Evolutionary conservation across 108 stramenopile species (phyloP).

Genomic region (Chaetoceros tenuissimus): DNA sequence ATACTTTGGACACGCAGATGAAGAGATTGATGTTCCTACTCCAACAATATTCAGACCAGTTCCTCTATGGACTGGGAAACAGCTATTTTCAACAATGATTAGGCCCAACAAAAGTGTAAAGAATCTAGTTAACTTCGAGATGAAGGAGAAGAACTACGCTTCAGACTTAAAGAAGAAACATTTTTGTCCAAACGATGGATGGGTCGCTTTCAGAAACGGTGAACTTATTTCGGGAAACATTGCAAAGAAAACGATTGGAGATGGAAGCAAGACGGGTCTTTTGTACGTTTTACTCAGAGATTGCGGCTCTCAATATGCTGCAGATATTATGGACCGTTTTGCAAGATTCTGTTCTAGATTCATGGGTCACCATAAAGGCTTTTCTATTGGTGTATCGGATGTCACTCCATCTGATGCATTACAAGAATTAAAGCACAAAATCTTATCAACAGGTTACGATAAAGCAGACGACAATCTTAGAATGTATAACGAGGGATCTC

Average conservation of each 20-base stretch:
- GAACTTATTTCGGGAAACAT: slow-evolving; percentile 91
- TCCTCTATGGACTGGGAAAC: slow-evolving; percentile 97
- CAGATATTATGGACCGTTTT: slow-evolving; percentile 88
- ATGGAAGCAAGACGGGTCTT: slow-evolving; percentile 92
- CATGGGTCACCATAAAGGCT: slow-evolving; percentile 87
- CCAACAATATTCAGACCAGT: slow-evolving; percentile 92
- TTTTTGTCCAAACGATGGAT: slow-evolving; percentile 95
- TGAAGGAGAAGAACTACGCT: slow-evolving; percentile 90
- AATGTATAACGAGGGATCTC: slow-evolving; percentile 73
- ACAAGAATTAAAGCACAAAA: slow-evolving; percentile 65
- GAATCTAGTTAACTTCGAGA: slow-evolving; percentile 84
- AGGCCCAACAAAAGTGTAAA: slow-evolving; percentile 67
- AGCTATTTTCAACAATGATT: slow-evolving; percentile 79
- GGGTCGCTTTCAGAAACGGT: slow-evolving; percentile 83
- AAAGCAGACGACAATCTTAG: slow-evolving; percentile 81
- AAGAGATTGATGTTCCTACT: slow-evolving; percentile 84
- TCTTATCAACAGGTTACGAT: slow-evolving; percentile 65
- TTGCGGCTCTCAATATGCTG: slow-evolving; percentile 56
- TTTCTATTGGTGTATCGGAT: slow-evolving; percentile 97
- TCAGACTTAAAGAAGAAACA: slow-evolving; percentile 45
- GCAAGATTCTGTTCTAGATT: slow-evolving; percentile 91
- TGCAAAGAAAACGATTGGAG: slow-evolving; percentile 95
- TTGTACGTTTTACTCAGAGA: slow-evolving; percentile 89
- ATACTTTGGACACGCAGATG: slow-evolving; percentile 88
- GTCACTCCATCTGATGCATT: slow-evolving; percentile 85